These are phyloP conservation scores for Suillus brevipes DNA, from an alignment of 768 basidiomycete genomes.

Conservation along the genomic window DNA sequence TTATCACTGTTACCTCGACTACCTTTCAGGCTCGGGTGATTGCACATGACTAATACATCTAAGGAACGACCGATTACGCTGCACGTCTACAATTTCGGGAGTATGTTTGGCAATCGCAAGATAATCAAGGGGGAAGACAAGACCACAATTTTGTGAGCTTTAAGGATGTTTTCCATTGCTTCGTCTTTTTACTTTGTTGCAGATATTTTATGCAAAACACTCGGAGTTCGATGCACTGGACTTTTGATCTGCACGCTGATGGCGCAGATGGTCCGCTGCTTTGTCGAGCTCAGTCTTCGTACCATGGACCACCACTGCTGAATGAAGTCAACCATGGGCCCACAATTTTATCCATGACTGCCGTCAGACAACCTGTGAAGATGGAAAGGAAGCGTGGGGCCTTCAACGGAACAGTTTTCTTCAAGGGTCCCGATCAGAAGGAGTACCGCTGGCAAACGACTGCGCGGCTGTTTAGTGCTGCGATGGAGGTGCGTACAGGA, in stretches of 20 bases:
- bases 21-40: slow-evolving; percentile 4
- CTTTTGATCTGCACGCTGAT: slow-evolving; percentile 21
- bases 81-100: slow-evolving; percentile 27
- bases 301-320: slow-evolving; percentile 19
- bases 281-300: slow-evolving; percentile 24
- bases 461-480: slow-evolving; percentile 15
- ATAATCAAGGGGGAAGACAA: slow-evolving; percentile 28
- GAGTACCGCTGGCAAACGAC: slow-evolving; percentile 24
- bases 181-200: slow-evolving; percentile 3
- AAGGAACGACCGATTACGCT: slow-evolving; percentile 16
- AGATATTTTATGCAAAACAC: slow-evolving; percentile 28
- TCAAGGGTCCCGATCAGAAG: slow-evolving; percentile 23
- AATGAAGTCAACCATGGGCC: slow-evolving; percentile 11
- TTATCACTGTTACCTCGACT: neutral
- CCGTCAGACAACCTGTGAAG: slow-evolving; percentile 13
- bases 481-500: slow-evolving; percentile 24
- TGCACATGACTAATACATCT: slow-evolving; percentile 5
- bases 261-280: slow-evolving; percentile 21
- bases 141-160: slow-evolving; percentile 20
- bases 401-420: slow-evolving; percentile 19
- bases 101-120: slow-evolving; percentile 26
- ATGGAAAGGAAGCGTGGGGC: slow-evolving; percentile 14
- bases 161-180: neutral
- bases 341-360: slow-evolving; percentile 17
- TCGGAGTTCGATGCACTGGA: slow-evolving; percentile 23